phyloP scores from a whole-genome alignment of 164 flowering plant genomes.

The Vitis rotundifolia region DNA sequence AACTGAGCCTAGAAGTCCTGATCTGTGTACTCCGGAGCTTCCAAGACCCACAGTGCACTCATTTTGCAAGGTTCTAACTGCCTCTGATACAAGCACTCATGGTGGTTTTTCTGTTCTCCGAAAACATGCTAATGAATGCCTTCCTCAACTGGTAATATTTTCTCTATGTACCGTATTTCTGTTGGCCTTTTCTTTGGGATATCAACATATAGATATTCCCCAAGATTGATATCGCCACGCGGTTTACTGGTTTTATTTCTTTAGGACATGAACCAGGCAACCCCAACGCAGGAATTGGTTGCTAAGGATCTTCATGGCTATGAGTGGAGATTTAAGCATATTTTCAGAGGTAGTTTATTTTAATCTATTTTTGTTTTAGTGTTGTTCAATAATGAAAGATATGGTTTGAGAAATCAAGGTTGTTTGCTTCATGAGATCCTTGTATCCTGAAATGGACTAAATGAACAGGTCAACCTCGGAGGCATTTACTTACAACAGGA shows the following conservation, averaged over 20 bases:
- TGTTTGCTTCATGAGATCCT: too few relatives aligned
- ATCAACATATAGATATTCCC: neutral
- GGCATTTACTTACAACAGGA: constrained; percentile 95
- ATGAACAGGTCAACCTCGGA: constrained; percentile 82
- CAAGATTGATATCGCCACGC: too few relatives aligned
- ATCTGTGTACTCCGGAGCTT: constrained; percentile 36
- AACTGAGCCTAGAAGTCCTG: constrained; percentile 49
- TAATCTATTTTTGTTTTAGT: neutral
- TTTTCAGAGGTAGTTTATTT: constrained; percentile 62
- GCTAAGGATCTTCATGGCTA: constrained; percentile 87
- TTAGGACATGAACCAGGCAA: constrained; percentile 71
- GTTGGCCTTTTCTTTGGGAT: neutral
- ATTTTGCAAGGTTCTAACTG: constrained; percentile 64
- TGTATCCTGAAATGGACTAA: neutral
- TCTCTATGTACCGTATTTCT: neutral
- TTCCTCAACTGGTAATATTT: constrained; percentile 59
- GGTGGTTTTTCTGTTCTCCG: constrained; percentile 77
- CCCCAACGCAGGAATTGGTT: constrained; percentile 77
- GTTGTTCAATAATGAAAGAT: neutral
- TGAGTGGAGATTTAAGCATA: constrained; percentile 87
- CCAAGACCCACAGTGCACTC: constrained; percentile 49
- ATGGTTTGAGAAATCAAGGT: neutral
- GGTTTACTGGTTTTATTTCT: neutral
- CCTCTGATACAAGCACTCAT: constrained; percentile 76
- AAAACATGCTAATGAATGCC: constrained; percentile 71